Base-by-base conservation (phyloP, 2,329 filamentous ascomycete genomes). In the Arthrocladium fulminans region DNA sequence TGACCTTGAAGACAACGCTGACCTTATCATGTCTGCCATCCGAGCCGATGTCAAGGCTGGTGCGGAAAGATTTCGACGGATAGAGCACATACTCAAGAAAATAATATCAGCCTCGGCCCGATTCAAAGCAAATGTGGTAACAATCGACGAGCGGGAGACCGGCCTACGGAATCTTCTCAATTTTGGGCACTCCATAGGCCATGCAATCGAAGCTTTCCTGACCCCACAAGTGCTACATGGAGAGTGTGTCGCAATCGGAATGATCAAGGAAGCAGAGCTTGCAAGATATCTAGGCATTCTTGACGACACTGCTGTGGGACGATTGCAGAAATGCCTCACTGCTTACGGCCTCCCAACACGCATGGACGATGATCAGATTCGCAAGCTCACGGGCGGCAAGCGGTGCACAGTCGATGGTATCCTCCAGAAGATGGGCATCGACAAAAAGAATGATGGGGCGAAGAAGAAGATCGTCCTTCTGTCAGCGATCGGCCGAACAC, bases 191-290 rank as follows among this genome's bases (percentile, higher is more conserved):
- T 97, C 92, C 1, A 97, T 98, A 57, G 92, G 92, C 12, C 92
- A 98, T 67, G 92, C 92, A 15, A 88, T 90, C 59, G 92, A 98
- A 69, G 92, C 92, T 23, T 88, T 98, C 39, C 75, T 97, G 35
- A 94, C 94, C 0, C 92, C 92, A 0, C 90, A 98, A 66, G 81
- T 98, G 30, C 79, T 98, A 5, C 92, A 98, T 61, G 92, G 92
- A 52, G 92, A 98, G 65, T 88, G 86, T 54, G 90, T 98, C 9
- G 88, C 92, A 19, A 94, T 98, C 58, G 92, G 92, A 22, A 98
- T 98, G 92, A 86, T 97, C 51, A 95, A 94, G 65, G 92, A 98
- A 67, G 92, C 90, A 9, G 92, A 97, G 65, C 73, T 98, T 48
- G 87, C 92, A 20, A 84, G 92, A 49, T 86, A 89, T 65, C 75